These are phyloP conservation scores for Cladosporium oxysporum DNA, from an alignment of 2,329 filamentous ascomycete genomes.

Conservation along the genomic window DNA sequence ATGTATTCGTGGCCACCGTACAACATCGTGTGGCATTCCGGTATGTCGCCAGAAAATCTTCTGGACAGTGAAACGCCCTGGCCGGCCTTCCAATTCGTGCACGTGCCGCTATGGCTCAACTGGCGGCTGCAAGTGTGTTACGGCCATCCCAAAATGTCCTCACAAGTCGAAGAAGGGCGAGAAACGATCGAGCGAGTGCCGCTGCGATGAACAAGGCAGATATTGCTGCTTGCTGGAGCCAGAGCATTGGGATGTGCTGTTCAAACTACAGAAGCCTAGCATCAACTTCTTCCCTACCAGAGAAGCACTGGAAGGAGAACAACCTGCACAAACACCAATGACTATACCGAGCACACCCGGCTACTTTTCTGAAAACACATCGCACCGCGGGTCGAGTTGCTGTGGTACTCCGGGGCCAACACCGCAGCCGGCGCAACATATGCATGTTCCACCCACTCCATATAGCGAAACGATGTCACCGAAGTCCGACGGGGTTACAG, in stretches of 20 bases:
- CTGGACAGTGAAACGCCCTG: constrained; percentile 40
- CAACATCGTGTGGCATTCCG: constrained; percentile 38
- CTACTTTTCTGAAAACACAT: constrained; percentile 7
- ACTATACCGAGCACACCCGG: constrained; percentile 14
- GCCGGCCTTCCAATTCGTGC: constrained; percentile 38
- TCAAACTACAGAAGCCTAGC: constrained; percentile 32
- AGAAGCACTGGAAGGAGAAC: constrained; percentile 32
- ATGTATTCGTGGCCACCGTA: constrained; percentile 39
- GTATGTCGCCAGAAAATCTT: constrained; percentile 39
- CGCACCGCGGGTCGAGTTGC: constrained; percentile 13
- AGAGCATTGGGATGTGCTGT: constrained; percentile 35
- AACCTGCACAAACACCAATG: constrained; percentile 18
- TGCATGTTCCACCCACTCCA: constrained; percentile 1
- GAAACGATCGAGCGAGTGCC: constrained; percentile 37
- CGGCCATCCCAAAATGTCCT: constrained; percentile 35
- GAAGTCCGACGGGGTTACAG: constrained; percentile 22
- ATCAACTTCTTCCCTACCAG: constrained; percentile 33
- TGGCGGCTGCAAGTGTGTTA: constrained; percentile 38
- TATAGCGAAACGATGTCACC: constrained; percentile 18
- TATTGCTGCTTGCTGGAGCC: constrained; percentile 38
- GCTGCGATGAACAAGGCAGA: constrained; percentile 38
- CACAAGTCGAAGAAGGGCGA: constrained; percentile 39
- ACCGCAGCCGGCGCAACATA: not conserved
- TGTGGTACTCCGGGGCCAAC: constrained; percentile 14
- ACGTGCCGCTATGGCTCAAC: constrained; percentile 36